Conservation (phyloP, 805 yeast genomes). For the Naumovozyma baii region DNA sequence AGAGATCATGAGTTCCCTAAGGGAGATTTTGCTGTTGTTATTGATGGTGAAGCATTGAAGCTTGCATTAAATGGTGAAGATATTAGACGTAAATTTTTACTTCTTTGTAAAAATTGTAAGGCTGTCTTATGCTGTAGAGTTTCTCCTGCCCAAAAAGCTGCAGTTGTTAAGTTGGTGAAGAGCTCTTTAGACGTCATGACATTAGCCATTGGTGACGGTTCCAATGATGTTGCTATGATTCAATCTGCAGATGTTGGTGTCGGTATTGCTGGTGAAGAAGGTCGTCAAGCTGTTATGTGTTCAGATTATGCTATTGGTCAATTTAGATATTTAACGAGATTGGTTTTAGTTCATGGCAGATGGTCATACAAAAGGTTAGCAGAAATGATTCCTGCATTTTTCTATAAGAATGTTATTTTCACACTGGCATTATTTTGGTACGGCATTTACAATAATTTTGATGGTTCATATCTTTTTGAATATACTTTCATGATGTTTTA, state of each 20-base stretch:
- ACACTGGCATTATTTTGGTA: constrained; percentile 71
- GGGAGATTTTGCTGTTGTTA: constrained; percentile 58
- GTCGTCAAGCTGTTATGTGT: constrained; percentile 82
- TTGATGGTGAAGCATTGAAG: constrained; percentile 73
- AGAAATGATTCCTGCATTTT: constrained; percentile 77
- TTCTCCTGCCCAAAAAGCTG: constrained; percentile 79
- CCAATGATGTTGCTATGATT: constrained; percentile 86
- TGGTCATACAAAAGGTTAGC: constrained; percentile 78
- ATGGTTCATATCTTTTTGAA: constrained; percentile 72
- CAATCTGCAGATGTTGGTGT: constrained; percentile 83
- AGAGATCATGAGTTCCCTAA: constrained; percentile 55
- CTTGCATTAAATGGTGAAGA: constrained; percentile 39
- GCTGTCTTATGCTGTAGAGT: constrained; percentile 83
- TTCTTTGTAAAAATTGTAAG: constrained; percentile 69
- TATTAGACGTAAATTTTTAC: constrained; percentile 47
- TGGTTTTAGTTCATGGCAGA: constrained; percentile 70
- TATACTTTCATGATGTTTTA: constrained; percentile 73
- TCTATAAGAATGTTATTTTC: constrained; percentile 70
- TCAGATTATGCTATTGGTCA: constrained; percentile 83
- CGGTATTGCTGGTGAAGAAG: constrained; percentile 89
- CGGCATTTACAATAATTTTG: constrained; percentile 64
- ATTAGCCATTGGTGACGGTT: constrained; percentile 80
- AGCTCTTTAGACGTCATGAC: constrained; percentile 72
- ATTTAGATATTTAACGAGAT: constrained; percentile 58
- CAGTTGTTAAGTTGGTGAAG: constrained; percentile 73